Percentiles rank a stretch among this genome's conserved stretches.
phyloP scores from a whole-genome alignment of 768 basidiomycete genomes.

The Amanita fuliginea region DNA sequence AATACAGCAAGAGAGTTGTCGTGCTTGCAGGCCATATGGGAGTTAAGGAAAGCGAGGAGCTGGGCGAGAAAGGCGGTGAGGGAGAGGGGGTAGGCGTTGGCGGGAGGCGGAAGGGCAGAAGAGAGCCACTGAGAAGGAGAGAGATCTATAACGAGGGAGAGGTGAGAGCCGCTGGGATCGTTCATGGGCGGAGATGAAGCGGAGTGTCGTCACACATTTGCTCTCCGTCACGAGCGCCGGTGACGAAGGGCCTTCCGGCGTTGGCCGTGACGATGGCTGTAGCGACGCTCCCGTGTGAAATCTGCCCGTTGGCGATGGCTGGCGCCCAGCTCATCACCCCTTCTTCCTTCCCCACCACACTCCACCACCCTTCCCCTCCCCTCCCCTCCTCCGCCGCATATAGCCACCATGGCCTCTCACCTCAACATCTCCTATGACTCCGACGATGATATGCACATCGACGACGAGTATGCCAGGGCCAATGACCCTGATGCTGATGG shows the following conservation, averaged over 20 bases:
- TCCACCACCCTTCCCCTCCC: conserved; percentile 15
- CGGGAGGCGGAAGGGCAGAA: conserved; percentile 32
- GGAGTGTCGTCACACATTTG: not conserved
- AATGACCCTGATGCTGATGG: conserved; percentile 54
- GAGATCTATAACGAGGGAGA: conserved; percentile 80
- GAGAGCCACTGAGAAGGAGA: conserved; percentile 82
- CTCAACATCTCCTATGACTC: conserved; percentile 51
- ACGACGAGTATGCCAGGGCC: conserved; percentile 42
- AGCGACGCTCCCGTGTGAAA: conserved; percentile 47
- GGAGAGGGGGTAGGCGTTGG: conserved; percentile 42
- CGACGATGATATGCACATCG: conserved; percentile 62
- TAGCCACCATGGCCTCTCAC: conserved; percentile 23
- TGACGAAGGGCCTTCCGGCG: conserved; percentile 47
- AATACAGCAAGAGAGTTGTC: conserved; percentile 92
- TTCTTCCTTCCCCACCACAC: conserved; percentile 26
- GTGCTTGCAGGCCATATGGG: conserved; percentile 82
- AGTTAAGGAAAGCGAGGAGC: conserved; percentile 83
- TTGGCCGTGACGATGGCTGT: conserved; percentile 47
- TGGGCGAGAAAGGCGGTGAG: conserved; percentile 73
- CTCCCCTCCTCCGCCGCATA: conserved; percentile 14
- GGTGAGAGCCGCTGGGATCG: conserved; percentile 33
- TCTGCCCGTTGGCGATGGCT: conserved; percentile 44
- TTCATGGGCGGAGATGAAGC: conserved; percentile 11
- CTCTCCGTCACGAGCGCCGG: conserved; percentile 44
- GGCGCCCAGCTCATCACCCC: conserved; percentile 34